Conservation (phyloP, 805 yeast genomes). For the Torulaspora gathmanii region DNA sequence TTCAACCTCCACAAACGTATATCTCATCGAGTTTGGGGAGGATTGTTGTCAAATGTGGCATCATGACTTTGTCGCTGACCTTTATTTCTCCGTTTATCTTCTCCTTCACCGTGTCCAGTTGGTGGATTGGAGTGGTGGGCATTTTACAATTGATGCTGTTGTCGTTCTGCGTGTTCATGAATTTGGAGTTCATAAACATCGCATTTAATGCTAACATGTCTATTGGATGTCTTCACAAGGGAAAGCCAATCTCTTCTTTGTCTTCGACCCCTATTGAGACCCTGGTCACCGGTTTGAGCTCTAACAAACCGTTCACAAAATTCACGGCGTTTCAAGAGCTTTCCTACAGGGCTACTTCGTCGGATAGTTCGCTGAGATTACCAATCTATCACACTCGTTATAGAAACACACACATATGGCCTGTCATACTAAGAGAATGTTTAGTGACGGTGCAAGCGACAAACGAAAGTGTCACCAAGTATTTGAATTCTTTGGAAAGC, state of each 20-base stretch:
- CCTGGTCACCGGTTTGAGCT: slow-evolving; percentile 57
- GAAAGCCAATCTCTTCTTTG: slow-evolving; percentile 51
- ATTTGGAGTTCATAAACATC: slow-evolving; percentile 55
- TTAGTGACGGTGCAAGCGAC: slow-evolving; percentile 48
- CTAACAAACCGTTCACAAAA: slow-evolving; percentile 46
- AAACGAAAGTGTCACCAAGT: slow-evolving; percentile 36
- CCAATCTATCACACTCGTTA: slow-evolving; percentile 50
- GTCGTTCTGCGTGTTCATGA: slow-evolving; percentile 37
- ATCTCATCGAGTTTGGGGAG: slow-evolving; percentile 28
- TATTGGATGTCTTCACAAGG: slow-evolving; percentile 67
- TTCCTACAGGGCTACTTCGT: slow-evolving; percentile 54
- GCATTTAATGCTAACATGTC: slow-evolving; percentile 61
- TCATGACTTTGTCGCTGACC: slow-evolving; percentile 24
- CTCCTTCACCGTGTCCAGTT: slow-evolving; percentile 37
- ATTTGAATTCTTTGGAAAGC: slow-evolving; percentile 20
- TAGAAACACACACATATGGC: slow-evolving; percentile 50
- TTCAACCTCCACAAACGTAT: slow-evolving; percentile 38
- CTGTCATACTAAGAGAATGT: slow-evolving; percentile 56
- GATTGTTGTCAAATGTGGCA: slow-evolving; percentile 36
- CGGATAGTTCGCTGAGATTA: slow-evolving; percentile 44
- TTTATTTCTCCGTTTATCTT: slow-evolving; percentile 41
- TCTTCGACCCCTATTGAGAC: slow-evolving; percentile 60
- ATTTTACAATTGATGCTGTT: slow-evolving; percentile 32
- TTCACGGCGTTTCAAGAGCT: slow-evolving; percentile 73
- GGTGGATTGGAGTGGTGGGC: slow-evolving; percentile 34